A percentile compares a stretch with the other conserved stretches of the same genome.
phyloP scores from a whole-genome alignment of 495 filamentous ascomycete species.

The Xylaria longipes region DNA sequence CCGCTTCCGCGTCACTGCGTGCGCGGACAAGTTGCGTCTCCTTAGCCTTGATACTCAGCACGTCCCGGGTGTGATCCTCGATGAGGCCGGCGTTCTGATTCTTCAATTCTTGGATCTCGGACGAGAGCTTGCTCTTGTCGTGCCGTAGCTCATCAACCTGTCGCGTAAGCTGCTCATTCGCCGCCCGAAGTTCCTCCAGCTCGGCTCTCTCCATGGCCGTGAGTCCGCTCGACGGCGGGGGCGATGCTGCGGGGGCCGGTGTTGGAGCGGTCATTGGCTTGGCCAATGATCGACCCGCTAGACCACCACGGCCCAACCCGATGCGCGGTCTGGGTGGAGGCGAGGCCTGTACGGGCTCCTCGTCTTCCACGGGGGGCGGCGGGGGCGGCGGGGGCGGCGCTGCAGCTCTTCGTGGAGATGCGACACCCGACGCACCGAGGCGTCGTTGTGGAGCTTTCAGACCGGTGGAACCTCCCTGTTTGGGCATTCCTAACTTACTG shows the following conservation, averaged over 20 bases:
- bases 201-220: constrained; percentile 82
- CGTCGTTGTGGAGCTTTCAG: constrained; percentile 74
- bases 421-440: constrained; percentile 61
- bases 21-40: constrained; percentile 96
- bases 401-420: constrained; percentile 70
- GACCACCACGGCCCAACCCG: constrained; percentile 74
- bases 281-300: constrained; percentile 86
- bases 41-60: constrained; percentile 95
- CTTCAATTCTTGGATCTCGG: constrained; percentile 85
- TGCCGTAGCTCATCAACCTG: constrained; percentile 76
- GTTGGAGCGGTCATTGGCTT: constrained; percentile 64
- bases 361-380: constrained; percentile 57
- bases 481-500: constrained; percentile 70
- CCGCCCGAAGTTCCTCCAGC: constrained; percentile 82
- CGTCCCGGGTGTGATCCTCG: constrained; percentile 95
- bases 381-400: constrained; percentile 57
- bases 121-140: constrained; percentile 74
- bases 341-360: constrained; percentile 64
- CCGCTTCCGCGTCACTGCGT: constrained; percentile 84
- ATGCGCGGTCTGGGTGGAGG: constrained; percentile 69
- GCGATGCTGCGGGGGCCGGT: constrained; percentile 49
- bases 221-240: constrained; percentile 63
- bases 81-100: constrained; percentile 96
- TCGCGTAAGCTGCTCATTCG: constrained; percentile 77
- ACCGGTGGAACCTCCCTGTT: constrained; percentile 67